Base-by-base conservation (phyloP, 192 early-diverging fungal genomes). In the Coemansia sp. region DNA sequence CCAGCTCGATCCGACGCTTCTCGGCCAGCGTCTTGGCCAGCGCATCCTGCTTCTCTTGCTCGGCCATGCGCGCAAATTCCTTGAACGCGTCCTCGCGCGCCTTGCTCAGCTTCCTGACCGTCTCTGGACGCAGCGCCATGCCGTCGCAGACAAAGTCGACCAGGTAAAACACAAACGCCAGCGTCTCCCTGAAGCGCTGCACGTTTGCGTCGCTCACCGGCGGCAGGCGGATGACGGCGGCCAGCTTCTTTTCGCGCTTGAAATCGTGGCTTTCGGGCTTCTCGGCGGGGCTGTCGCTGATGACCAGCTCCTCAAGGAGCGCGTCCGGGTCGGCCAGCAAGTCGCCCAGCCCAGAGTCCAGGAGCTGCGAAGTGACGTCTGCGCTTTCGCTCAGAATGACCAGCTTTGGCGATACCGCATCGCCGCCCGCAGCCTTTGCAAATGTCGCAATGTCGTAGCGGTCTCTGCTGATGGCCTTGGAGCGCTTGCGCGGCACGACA, bases 1-100 rank as follows among this genome's bases (percentile, higher is more conserved):
- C 85, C 56, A 86, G 84, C 65, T 86, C 83, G 13, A 77, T 82
- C 45, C 81, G 83, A 67, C 90, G 89, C 69, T 85, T 86, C 46
- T 87, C 83, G 14, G 79, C 71, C 72, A 90, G 84, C 51, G 83
- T 72, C 66, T 89, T 82, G 14, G 83, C 85, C 18, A 92, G 74
- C 48, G 87, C 84, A 53, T 87, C 86, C 52, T 90, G 90, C 32
- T 84, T 83, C 35, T 86, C 83, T 66, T 88, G 81, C 63, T 90
- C 89, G 2, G 71, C 74, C 45, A 67, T 68, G 63, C 88, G 89
- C 54, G 84, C 60, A 64, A 89, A 83, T 39, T 78, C 80, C 58
- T 87, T 85, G 63, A 77, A 74, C 8, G 90, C 85, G 9, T 82
- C 85, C 16, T 78, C 71, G 58, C 92, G 85, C 29, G 86, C 75